Percentiles rank a stretch among this genome's conserved stretches.
phyloP scores from a whole-genome alignment of 768 basidiomycete genomes.

The Pisolithus orientalis region DNA sequence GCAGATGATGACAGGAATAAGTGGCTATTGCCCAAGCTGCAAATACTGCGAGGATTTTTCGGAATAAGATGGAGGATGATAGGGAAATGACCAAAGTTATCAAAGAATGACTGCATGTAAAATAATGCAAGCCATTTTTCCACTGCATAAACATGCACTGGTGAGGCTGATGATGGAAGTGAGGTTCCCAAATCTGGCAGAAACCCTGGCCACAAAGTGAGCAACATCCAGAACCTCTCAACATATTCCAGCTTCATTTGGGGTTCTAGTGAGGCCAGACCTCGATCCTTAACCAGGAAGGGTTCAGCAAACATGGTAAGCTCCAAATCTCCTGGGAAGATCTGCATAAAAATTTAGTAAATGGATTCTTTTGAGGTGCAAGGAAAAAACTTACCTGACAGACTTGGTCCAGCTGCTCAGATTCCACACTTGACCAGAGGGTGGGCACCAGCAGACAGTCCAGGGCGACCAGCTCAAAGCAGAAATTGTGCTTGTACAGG shows the following conservation, averaged over 20 bases:
- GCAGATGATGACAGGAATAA: too few relatives aligned
- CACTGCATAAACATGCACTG: not conserved
- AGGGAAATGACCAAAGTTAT: constrained; percentile 1
- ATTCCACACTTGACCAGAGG: not conserved
- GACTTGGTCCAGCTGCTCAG: not conserved
- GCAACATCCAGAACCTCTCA: not conserved
- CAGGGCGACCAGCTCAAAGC: constrained; percentile 12
- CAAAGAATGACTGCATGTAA: constrained; percentile 2
- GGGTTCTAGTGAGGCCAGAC: not conserved
- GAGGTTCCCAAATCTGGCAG: not conserved
- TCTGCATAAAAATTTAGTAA: not conserved
- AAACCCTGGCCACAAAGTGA: not conserved
- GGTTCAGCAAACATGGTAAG: not conserved
- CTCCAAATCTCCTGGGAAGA: not conserved
- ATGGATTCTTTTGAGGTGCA: too few relatives aligned
- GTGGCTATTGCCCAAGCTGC: too few relatives aligned
- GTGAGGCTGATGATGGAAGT: not conserved
- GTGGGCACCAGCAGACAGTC: not conserved
- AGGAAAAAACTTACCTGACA: not conserved
- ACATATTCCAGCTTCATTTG: not conserved
- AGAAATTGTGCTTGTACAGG: constrained; percentile 11
- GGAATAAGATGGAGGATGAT: not conserved
- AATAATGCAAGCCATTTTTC: not conserved
- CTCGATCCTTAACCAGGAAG: not conserved
- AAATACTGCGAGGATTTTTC: not conserved